phyloP scores from a whole-genome alignment of 2,329 filamentous ascomycete genomes.

The Rugonectria rugulosa region DNA sequence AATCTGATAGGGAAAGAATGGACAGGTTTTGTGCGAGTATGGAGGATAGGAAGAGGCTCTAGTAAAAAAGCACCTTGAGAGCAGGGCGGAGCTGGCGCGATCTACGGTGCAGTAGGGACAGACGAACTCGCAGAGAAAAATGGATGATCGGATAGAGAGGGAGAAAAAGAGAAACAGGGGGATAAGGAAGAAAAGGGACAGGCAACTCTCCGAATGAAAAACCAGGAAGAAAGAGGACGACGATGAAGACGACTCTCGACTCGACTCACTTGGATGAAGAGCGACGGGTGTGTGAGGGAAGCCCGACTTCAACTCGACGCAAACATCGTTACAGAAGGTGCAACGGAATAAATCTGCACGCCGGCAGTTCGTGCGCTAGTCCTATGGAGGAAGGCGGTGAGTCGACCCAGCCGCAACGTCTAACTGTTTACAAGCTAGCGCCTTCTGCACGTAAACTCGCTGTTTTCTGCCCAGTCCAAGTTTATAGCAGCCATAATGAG shows the following conservation, averaged over 20 bases:
- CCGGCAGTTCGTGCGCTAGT: conserved; percentile 6
- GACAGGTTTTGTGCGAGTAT: conserved; percentile 2
- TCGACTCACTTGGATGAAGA: conserved; percentile 1
- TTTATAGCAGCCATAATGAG: conserved; percentile 8
- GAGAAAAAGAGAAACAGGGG: neutral
- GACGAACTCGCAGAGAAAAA: conserved; percentile 9
- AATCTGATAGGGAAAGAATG: neutral
- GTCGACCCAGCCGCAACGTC: neutral
- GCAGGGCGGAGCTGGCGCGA: conserved; percentile 7
- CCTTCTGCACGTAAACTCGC: neutral
- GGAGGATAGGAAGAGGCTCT: neutral
- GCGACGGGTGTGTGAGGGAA: neutral
- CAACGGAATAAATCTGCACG: conserved; percentile 16
- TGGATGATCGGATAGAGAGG: neutral
- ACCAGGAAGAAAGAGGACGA: conserved; percentile 18
- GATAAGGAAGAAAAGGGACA: neutral
- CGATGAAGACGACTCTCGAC: neutral
- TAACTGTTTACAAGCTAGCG: conserved; percentile 10
- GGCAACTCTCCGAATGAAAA: neutral
- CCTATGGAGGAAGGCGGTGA: conserved; percentile 20
- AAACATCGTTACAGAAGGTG: no score
- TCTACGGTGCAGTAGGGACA: conserved; percentile 11
- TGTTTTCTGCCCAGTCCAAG: conserved; percentile 36
- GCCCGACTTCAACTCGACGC: neutral
- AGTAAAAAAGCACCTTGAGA: conserved; percentile 16